Conservation (phyloP, 768 basidiomycete genomes). For the Trametopsis cervina region DNA sequence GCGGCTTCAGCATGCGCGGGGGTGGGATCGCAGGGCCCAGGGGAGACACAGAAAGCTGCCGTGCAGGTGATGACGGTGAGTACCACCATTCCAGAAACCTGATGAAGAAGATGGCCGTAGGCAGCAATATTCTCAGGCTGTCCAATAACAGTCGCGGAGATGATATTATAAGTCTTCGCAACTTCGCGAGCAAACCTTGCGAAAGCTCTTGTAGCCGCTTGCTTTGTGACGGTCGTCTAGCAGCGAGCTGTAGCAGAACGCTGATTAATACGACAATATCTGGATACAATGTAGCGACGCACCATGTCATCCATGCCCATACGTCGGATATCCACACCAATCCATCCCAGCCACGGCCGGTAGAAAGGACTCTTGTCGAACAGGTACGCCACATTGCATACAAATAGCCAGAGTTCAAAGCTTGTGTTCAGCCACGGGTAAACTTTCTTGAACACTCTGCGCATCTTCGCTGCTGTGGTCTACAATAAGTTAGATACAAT, state of each 20-base stretch:
- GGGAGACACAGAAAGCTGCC: slow-evolving; percentile 53
- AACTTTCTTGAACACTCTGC: slow-evolving; percentile 55
- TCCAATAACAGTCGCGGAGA: slow-evolving; percentile 66
- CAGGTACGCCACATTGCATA: slow-evolving; percentile 83
- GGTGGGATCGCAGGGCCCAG: slow-evolving; percentile 71
- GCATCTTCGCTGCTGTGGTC: slow-evolving; percentile 47
- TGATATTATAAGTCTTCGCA: slow-evolving; percentile 40
- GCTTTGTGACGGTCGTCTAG: slow-evolving; percentile 14
- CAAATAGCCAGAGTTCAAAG: slow-evolving; percentile 78
- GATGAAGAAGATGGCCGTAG: slow-evolving; percentile 88
- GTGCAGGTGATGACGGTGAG: slow-evolving; percentile 83
- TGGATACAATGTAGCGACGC: slow-evolving; percentile 22
- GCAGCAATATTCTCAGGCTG: slow-evolving; percentile 72
- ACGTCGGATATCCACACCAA: slow-evolving; percentile 77
- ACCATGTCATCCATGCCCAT: slow-evolving; percentile 77
- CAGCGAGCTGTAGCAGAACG: slow-evolving; percentile 20
- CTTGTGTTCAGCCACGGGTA: slow-evolving; percentile 81
- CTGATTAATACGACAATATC: neutral
- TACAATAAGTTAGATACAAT: too few relatives aligned
- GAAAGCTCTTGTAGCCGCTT: slow-evolving; percentile 19
- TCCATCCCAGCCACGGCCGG: slow-evolving; percentile 86
- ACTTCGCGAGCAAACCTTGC: slow-evolving; percentile 32
- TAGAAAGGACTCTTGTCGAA: slow-evolving; percentile 84
- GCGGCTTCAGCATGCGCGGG: slow-evolving; percentile 67
- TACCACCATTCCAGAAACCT: slow-evolving; percentile 99